Evolutionary conservation across 805 yeast genomes (phyloP), one percentile per base, ranked within the genome.

Genomic region (Yarrowia keelungensis): DNA sequence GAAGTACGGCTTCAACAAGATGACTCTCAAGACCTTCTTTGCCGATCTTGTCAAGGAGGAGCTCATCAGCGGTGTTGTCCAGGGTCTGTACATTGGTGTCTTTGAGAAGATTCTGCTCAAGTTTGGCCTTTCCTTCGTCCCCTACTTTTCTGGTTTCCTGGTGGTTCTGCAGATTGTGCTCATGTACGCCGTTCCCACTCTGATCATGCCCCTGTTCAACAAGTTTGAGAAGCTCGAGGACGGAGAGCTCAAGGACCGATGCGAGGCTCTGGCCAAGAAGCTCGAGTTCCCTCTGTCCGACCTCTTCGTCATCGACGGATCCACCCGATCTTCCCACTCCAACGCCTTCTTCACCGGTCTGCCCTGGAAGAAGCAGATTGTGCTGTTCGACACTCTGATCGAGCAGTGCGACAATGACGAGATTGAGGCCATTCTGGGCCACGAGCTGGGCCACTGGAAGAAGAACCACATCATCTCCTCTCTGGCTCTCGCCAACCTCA

Each of bases 401-500:
- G 87, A 90, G 71, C 89, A 91, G 70, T 88, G 92, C 42, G 80
- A 92, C 39, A 84, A 86, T 38, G 85, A 84, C 51, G 97, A 95
- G 79, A 91, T 92, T 49, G 91, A 92, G 66, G 98, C 98, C 66
- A 97, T 95, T 1, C 83, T 94, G 72, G 98, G 97, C n/a, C 99
- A 95, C 76, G 99, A 95, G 81, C 89, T 95, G 73, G 99, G 99
- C 65, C 99, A 95, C 78, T 95, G 99, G 99, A 88, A 89, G 74
- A 84, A 90, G 77, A 87, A 89, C 69, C 99, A 95, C 78, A 89
- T 93, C 71, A 82, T 93, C n/a, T 88, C 87, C 76, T 85, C 89
- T 83, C 79, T 95, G 75, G 75, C 84, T 5, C 84, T 88, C 71
- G 82, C 86, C 58, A 93, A 91, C 78, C 77, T 81, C 5, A 90